Conservation (phyloP, 805 yeast genomes). For the Nakazawaea peltata region DNA sequence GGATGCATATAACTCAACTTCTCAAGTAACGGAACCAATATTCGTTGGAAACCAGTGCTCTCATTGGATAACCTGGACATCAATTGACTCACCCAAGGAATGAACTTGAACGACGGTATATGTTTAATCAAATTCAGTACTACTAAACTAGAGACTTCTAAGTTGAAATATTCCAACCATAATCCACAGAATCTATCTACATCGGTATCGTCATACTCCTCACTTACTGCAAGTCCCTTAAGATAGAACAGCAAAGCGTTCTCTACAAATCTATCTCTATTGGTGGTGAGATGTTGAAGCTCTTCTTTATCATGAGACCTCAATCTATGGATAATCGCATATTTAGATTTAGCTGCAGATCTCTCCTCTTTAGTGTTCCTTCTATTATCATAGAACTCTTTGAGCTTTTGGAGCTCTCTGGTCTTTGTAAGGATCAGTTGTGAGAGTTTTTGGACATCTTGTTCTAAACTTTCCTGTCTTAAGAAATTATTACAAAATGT, state of each 20-base stretch:
- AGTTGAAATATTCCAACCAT: slow-evolving; percentile 62
- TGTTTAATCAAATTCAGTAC: slow-evolving; percentile 28
- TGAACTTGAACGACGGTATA: slow-evolving; percentile 53
- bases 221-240: slow-evolving; percentile 38
- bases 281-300: slow-evolving; percentile 27
- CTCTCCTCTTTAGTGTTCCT: slow-evolving; percentile 37
- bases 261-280: slow-evolving; percentile 33
- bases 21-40: slow-evolving; percentile 39
- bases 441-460: slow-evolving; percentile 33
- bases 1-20: slow-evolving; percentile 54
- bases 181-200: slow-evolving; percentile 73
- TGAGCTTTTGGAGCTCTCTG: slow-evolving; percentile 42
- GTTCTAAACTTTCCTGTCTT: slow-evolving; percentile 33
- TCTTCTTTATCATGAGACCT: slow-evolving; percentile 40
- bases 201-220: slow-evolving; percentile 40
- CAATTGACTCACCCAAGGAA: slow-evolving; percentile 80
- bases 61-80: slow-evolving; percentile 58
- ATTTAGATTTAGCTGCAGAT: slow-evolving; percentile 29
- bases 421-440: slow-evolving; percentile 32
- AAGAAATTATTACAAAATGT: slow-evolving; percentile 65
- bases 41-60: slow-evolving; percentile 41
- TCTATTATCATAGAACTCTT: slow-evolving; percentile 31
- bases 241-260: slow-evolving; percentile 56
- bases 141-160: slow-evolving; percentile 32
- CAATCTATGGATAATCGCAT: slow-evolving; percentile 39